Base-by-base conservation (phyloP, 2,329 filamentous ascomycete genomes). In the Seiridium cupressi region DNA sequence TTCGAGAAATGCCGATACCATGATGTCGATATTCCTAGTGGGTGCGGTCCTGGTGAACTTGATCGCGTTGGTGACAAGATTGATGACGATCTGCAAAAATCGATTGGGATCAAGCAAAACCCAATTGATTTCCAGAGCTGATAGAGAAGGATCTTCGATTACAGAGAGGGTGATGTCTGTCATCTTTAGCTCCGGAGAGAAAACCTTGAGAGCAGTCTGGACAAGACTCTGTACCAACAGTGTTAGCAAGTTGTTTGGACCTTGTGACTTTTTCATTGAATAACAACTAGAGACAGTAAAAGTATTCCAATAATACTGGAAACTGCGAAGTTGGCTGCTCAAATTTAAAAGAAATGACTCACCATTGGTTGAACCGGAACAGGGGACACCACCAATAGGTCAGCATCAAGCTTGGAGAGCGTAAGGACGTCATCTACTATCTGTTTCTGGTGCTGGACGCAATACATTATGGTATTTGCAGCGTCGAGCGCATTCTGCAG, bases 81-180 rank as follows among this genome's bases (percentile, higher is more conserved):
- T 94, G 71, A 94, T 92, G 3, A 93, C 78, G 1, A 93, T 89
- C 72, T 94, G 91, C 56, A 90, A 83, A 55, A 94, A 86, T 32
- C 91, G 83, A 13, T 88, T 89, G 0, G 91, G 88, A 70, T 94
- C 91, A 35, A 92, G 74, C 40, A 81, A 75, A 3, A 93, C 84
- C 79, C 86, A 92, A 42, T 89, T 84, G 40, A 90, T 76, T 0
- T 75, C 75, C 1, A 88, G 76, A 1, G 81, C 74, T 3, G 76
- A 76, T 68, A 88, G 90, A 0, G 88, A 89, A 13, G 81, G 70
- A 65, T 89, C 86, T 10, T 91, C 80, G 2, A 82, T 76, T 65
- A 91, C 87, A 31, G 82, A 80, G 64, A 93, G 81, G 53, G 85
- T 76, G 57, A 93, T 92, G 48, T 87, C 84, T 1, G 88, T 84